These are phyloP conservation scores for Xerocomellus dryophilus DNA, from an alignment of 768 basidiomycete genomes.

Conservation along the genomic window DNA sequence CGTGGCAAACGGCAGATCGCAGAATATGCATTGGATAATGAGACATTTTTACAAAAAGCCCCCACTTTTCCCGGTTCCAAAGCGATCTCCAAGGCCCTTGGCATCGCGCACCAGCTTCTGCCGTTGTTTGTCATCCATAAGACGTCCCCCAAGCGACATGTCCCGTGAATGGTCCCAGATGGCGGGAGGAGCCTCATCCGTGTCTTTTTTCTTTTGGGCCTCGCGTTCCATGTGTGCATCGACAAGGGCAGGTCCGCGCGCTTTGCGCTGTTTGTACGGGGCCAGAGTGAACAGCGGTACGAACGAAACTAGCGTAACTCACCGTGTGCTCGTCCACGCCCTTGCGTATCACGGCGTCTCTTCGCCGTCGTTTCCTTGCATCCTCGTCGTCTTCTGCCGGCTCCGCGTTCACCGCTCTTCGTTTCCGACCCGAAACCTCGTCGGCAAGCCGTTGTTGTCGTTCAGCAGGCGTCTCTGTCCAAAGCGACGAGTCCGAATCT, in stretches of 20 bases:
- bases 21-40: background rate
- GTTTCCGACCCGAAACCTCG: constrained; percentile 89
- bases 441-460: constrained; percentile 88
- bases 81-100: constrained; percentile 76
- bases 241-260: constrained; percentile 54
- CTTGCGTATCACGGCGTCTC: constrained; percentile 65
- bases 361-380: constrained; percentile 52
- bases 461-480: constrained; percentile 98
- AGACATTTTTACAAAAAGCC: constrained; percentile 47
- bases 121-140: constrained; percentile 88
- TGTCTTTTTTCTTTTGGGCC: constrained; percentile 37
- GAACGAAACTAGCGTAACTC: constrained; percentile 23
- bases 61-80: constrained; percentile 69
- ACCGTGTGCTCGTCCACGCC: constrained; percentile 83
- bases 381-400: constrained; percentile 36
- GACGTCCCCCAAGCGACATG: constrained; percentile 81
- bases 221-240: constrained; percentile 46
- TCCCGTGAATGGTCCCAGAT: constrained; percentile 94
- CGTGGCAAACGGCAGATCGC: constrained; percentile 4
- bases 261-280: constrained; percentile 36
- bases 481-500: constrained; percentile 61
- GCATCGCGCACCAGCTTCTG: constrained; percentile 78
- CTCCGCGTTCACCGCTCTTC: constrained; percentile 58
- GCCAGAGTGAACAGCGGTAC: background rate
- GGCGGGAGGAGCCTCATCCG: constrained; percentile 52